Evolutionary conservation across 1,139 yeast species (phyloP).

Genomic region (Tardiomyces digboiensis): DNA sequence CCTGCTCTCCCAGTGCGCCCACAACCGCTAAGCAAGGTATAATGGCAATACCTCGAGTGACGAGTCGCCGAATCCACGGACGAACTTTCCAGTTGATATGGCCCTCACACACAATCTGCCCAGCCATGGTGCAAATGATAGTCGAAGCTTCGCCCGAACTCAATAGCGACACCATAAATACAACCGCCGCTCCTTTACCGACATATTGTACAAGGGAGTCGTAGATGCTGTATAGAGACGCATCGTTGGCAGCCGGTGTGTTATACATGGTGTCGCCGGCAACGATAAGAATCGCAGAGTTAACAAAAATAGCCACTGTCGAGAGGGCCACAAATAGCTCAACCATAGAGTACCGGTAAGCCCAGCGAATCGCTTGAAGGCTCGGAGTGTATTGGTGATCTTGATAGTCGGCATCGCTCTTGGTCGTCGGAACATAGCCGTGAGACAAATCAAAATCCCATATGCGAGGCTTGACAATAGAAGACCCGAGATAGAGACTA

Average conservation of each 20-base stretch:
- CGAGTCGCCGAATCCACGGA: conserved; percentile 70
- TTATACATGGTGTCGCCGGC: conserved; percentile 58
- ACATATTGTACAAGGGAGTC: conserved; percentile 44
- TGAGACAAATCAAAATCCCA: conserved; percentile 43
- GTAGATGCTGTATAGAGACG: conserved; percentile 67
- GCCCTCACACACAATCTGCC: conserved; percentile 80
- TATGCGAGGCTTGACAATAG: conserved; percentile 63
- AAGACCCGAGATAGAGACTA: conserved; percentile 65
- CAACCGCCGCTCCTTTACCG: conserved; percentile 66
- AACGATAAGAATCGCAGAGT: conserved; percentile 65
- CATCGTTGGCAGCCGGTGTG: conserved; percentile 55
- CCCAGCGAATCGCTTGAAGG: conserved; percentile 50
- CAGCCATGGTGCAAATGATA: conserved; percentile 79
- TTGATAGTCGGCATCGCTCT: conserved; percentile 26
- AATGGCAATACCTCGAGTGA: conserved; percentile 63
- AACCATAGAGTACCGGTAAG: conserved; percentile 54
- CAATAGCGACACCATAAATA: conserved; percentile 67
- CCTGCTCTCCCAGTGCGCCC: conserved; percentile 52
- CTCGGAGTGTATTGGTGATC: conserved; percentile 53
- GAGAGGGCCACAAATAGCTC: conserved; percentile 58
- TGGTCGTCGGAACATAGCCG: conserved; percentile 16
- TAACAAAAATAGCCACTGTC: conserved; percentile 70
- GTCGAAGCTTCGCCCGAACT: conserved; percentile 80
- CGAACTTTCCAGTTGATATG: conserved; percentile 63
- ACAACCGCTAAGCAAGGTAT: conserved; percentile 56